These are phyloP conservation scores for Acacia confusa DNA, from an alignment of 306 rosid species.

Conservation along the genomic window DNA sequence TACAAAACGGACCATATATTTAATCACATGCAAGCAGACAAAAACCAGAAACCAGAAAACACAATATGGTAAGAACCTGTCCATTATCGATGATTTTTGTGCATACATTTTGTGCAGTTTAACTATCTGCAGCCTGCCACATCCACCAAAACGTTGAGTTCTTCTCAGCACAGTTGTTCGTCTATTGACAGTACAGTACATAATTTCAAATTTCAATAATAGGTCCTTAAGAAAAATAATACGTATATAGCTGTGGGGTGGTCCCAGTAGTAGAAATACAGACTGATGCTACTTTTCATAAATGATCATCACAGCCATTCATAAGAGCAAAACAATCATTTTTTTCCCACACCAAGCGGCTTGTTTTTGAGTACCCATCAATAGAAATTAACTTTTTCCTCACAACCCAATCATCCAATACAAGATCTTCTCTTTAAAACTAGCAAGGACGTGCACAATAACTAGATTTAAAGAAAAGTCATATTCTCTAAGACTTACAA, in stretches of 20 bases:
- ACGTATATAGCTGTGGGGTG: constrained; percentile 3
- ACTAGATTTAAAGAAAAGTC: background rate
- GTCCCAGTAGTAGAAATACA: constrained; percentile 33
- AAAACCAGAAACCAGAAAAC: background rate
- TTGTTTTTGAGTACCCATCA: background rate
- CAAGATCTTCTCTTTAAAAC: background rate
- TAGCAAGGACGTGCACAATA: background rate
- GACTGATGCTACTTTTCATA: constrained; percentile 30
- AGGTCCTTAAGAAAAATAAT: background rate
- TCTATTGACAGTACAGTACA: constrained; percentile 12
- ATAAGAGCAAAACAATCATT: constrained; percentile 37
- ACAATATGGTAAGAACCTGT: background rate
- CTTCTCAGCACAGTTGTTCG: constrained; percentile 7
- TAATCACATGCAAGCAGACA: background rate
- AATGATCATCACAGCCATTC: constrained; percentile 42
- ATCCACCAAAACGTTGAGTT: background rate
- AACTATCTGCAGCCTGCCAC: background rate
- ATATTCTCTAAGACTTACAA: background rate
- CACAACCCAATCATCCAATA: constrained; percentile 15
- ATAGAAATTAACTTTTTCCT: constrained; percentile 18
- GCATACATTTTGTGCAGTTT: background rate
- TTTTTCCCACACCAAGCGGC: constrained; percentile 11
- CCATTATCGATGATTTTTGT: too few relatives aligned
- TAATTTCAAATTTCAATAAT: background rate
- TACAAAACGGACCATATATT: background rate